Evolutionary conservation across 2,329 filamentous ascomycete genomes (phyloP), one percentile per base, ranked within the genome.

Genomic region (Venturia effusa): DNA sequence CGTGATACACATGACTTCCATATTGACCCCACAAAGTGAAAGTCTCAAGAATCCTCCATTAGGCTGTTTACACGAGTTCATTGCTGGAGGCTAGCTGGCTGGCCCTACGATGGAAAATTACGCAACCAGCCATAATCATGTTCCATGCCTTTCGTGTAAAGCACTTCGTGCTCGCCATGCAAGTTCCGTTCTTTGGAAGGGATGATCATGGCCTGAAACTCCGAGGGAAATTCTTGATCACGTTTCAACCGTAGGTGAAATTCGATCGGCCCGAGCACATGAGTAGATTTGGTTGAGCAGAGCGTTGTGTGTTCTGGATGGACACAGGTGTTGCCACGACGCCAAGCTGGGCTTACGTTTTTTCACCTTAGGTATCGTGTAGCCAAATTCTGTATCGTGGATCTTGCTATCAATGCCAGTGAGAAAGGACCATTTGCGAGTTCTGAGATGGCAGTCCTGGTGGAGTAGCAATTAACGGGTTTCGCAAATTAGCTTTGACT

Each of bases 101-200:
- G 48, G 66, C 64, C 15, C 13, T 68, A 48, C 43, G 67, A 22
- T 68, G 67, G 67, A 64, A 64, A 57, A 65, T 68, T 4, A 63
- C 61, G 37, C 63, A 66, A 60, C 62, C 67, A 22, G 66, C 67
- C 13, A 66, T 64, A 59, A 68, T 66, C 8, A 68, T 68, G 67
- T 66, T 68, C 40, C 65, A 68, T 43, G 66, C 62, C 3, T 67
- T 66, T 34, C 55, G 61, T 1, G 67, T 67, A 37, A 65, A 61
- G 48, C 65, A 68, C 54, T 67, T 66, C 22, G 66, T 68, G 3
- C 64, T 67, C 43, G 67, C 67, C 15, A 68, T 68, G 67, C 66
- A 66, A 64, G 65, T 68, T 19, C 65, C 66, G 22, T 57, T 68
- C 61, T 66, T 68, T n/a, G 66, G 67, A 39, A 66, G 67, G 4